Conservation (phyloP, 768 basidiomycete species). For the Suillus clintonianus region DNA sequence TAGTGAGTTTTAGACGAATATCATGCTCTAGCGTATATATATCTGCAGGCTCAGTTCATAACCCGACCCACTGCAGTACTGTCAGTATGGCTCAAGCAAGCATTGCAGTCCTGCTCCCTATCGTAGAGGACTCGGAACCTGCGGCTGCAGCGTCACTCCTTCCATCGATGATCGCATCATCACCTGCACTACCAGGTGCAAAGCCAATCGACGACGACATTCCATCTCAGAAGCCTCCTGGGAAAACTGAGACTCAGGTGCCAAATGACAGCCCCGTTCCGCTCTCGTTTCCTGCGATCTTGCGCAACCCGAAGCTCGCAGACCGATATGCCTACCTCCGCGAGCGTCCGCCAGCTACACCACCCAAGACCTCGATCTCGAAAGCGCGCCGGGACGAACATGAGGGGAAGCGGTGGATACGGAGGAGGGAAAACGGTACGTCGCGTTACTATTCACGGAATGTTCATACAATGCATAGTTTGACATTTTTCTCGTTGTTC, state of each 20-base stretch:
- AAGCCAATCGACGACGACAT: neutral
- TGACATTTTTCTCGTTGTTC: slow-evolving; percentile 3
- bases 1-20: neutral
- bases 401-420: slow-evolving; percentile 77
- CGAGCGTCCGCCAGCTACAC: slow-evolving; percentile 9
- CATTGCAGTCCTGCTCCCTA: neutral
- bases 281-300: slow-evolving; percentile 72
- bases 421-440: slow-evolving; percentile 78
- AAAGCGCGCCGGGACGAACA: slow-evolving; percentile 60
- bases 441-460: slow-evolving; percentile 7
- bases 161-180: neutral
- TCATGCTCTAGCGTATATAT: neutral
- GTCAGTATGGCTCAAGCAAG: neutral
- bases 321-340: slow-evolving; percentile 58
- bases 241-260: neutral
- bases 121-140: neutral
- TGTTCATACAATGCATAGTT: neutral
- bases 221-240: neutral
- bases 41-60: neutral
- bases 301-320: slow-evolving; percentile 58
- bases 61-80: neutral
- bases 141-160: neutral
- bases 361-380: slow-evolving; percentile 14
- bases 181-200: neutral
- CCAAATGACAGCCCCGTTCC: slow-evolving; percentile 37